These are phyloP conservation scores for Gnetum montanum DNA, from an alignment of 75 land plant genomes.

Conservation along the genomic window DNA sequence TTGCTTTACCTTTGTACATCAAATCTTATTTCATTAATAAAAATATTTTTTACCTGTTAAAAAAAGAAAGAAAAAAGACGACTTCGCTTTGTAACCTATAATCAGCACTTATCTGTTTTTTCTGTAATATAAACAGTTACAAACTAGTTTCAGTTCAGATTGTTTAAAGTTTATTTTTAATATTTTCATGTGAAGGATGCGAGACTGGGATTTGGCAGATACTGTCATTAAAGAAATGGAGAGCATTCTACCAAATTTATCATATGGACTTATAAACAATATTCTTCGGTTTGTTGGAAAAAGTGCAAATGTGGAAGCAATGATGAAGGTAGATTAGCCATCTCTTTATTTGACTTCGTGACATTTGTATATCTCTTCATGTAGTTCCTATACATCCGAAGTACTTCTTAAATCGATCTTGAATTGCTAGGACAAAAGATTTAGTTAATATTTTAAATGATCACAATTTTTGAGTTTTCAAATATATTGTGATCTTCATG, in stretches of 20 bases:
- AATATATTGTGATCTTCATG: background rate
- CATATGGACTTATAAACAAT: constrained; percentile 45
- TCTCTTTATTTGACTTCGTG: background rate
- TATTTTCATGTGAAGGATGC: constrained; percentile 33
- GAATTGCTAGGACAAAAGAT: no score
- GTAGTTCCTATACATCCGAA: no score
- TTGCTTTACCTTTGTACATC: background rate
- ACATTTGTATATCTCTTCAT: background rate
- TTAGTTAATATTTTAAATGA: background rate
- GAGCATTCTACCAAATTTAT: constrained; percentile 17
- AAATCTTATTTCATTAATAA: background rate
- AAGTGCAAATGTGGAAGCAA: constrained; percentile 62
- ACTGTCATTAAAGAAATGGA: constrained; percentile 47
- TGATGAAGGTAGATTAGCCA: constrained; percentile 71
- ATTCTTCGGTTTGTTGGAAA: constrained; percentile 64
- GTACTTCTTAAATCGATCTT: no score
- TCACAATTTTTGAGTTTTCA: background rate
- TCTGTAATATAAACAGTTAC: background rate
- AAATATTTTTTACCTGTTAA: background rate
- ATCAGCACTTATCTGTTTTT: background rate
- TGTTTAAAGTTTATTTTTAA: background rate
- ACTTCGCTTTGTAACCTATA: no score
- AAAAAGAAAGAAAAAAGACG: no score
- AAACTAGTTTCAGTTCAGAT: background rate
- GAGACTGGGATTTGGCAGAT: constrained; percentile 64